Evolutionary conservation across 2,329 filamentous ascomycete genomes (phyloP), one percentile per base, ranked within the genome.

Genomic region (Mariannaea sp.): DNA sequence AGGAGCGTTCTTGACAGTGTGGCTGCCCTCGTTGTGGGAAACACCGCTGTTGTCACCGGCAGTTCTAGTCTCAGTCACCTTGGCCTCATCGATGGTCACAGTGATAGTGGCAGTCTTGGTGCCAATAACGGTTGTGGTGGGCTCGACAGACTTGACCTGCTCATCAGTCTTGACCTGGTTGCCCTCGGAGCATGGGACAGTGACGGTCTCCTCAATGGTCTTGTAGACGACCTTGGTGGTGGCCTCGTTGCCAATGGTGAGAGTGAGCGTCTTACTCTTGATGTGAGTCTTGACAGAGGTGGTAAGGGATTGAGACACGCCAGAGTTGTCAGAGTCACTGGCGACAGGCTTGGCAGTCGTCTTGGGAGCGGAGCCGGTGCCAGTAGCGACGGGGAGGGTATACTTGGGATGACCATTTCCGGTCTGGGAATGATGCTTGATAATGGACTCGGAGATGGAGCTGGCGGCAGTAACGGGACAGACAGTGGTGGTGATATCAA

Each of bases 381-480:
- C 40, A 29, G 62, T 50, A 24, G 64, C 49, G 24, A 65, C 55
- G 32, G 58, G 60, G n/a, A 65, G 40, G 68, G 61, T 67, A 27
- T 71, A 47, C 52, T 57, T 58, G 61, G 74, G 76, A 53, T 67
- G 68, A 57, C 73, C 68, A 43, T 67, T 63, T 58, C 69, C 73
- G 53, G 72, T 67, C 45, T 70, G 62, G 53, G 72, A 69, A n/a
- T n/a, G n/a, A n/a, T n/a, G n/a, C 53, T 69, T 53, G 7, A 62
- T 59, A 36, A 77, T 65, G 59, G 77, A n/a, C n/a, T n/a, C 51
- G 27, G 73, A 70, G 69, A 77, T 73, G 55, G 67, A 67, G 42
- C 63, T 64, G 24, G 72, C 75, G 40, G 75, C 74, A 24, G 70
- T 58, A 54, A 79, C 71, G 57, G 78, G 77, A 73, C 78, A 80